A percentile compares a stretch with the other conserved stretches of the same genome.
Conservation (phyloP, 2,329 filamentous ascomycete genomes). For the Dothideomycetes sp. region DNA sequence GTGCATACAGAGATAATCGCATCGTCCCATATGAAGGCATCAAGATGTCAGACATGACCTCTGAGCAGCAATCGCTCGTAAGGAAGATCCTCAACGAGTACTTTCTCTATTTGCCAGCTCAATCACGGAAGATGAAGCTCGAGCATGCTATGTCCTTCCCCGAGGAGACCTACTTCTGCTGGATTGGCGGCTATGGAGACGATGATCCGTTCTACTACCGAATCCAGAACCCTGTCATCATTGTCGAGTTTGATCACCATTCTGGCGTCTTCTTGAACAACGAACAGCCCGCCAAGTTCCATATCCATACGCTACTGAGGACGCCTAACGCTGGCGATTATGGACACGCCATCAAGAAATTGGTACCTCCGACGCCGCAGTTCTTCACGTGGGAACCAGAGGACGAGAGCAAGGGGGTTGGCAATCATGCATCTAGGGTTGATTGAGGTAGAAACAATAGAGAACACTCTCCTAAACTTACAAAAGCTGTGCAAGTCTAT, state of each 20-base stretch:
- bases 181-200: slow-evolving; percentile 61
- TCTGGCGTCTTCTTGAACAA: slow-evolving; percentile 69
- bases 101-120: slow-evolving; percentile 53
- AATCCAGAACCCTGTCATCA: slow-evolving; percentile 62
- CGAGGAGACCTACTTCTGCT: slow-evolving; percentile 66
- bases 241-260: slow-evolving; percentile 72
- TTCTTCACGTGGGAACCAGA: slow-evolving; percentile 10
- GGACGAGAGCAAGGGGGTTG: slow-evolving; percentile 3
- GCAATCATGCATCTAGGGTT: slow-evolving; percentile 5
- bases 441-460: neutral
- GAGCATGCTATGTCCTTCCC: slow-evolving; percentile 45
- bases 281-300: slow-evolving; percentile 62
- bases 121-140: slow-evolving; percentile 44
- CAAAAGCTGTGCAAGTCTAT: too few relatives aligned
- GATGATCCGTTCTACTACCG: slow-evolving; percentile 67
- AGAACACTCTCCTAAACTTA: too few relatives aligned
- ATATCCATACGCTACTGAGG: slow-evolving; percentile 64
- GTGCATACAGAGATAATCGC: slow-evolving; percentile 69
- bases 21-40: slow-evolving; percentile 62
- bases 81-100: slow-evolving; percentile 50
- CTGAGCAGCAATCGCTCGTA: slow-evolving; percentile 43
- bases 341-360: slow-evolving; percentile 40
- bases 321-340: slow-evolving; percentile 70
- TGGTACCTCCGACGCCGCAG: slow-evolving; percentile 7
- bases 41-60: slow-evolving; percentile 37